Conservation (phyloP, 495 filamentous ascomycete species). For the Penicillium verhagenii region DNA sequence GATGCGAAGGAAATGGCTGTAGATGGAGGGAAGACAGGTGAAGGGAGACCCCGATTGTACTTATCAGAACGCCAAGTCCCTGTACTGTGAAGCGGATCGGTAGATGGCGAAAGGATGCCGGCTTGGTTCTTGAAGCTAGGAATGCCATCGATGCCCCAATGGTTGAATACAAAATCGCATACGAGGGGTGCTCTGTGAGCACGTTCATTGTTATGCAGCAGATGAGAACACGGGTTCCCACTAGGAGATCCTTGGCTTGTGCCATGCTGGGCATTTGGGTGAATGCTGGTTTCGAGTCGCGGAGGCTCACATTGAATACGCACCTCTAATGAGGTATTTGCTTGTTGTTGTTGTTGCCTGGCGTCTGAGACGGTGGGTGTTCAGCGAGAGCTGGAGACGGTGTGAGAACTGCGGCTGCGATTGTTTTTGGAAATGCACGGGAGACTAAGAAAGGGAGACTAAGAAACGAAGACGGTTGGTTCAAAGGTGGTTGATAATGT, state of each 20-base stretch:
- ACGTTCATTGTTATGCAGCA: slow-evolving; percentile 70
- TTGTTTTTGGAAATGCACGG: no score
- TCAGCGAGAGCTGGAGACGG: no score
- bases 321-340: slow-evolving; percentile 15
- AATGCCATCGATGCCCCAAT: slow-evolving; percentile 60
- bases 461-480: no score
- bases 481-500: neutral
- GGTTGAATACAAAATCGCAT: slow-evolving; percentile 61
- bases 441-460: no score
- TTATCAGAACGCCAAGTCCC: slow-evolving; percentile 61
- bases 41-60: slow-evolving; percentile 60
- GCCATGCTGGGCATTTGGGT: slow-evolving; percentile 65
- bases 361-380: no score
- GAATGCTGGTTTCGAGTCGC: slow-evolving; percentile 63
- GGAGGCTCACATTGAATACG: slow-evolving; percentile 63
- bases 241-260: slow-evolving; percentile 62
- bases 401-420: no score
- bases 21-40: slow-evolving; percentile 45
- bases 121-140: slow-evolving; percentile 57
- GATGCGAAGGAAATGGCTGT: slow-evolving; percentile 1
- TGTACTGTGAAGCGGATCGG: slow-evolving; percentile 63
- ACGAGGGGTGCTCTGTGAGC: slow-evolving; percentile 57
- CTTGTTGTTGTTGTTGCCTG: no score
- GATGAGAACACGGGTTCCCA: slow-evolving; percentile 69
- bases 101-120: slow-evolving; percentile 49